Evolutionary conservation across 2,329 filamentous ascomycete species (phyloP).

Genomic region (Thermothelomyces thermophilus): DNA sequence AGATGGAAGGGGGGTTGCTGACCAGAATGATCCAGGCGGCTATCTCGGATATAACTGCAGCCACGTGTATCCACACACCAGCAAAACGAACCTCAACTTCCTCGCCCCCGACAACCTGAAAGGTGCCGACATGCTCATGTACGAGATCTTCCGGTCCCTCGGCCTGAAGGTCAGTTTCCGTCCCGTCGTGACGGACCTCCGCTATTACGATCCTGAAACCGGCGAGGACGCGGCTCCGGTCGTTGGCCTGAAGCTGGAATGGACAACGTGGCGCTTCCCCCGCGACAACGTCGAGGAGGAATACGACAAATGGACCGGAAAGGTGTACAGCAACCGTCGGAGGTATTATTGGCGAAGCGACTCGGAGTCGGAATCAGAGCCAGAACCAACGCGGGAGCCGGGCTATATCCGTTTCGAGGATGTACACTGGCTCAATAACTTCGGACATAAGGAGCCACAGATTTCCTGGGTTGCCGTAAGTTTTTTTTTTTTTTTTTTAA

Average conservation of each 20-base stretch:
- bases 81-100: constrained; percentile 13
- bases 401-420: background rate
- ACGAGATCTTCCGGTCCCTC: constrained; percentile 14
- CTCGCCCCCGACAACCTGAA: constrained; percentile 37
- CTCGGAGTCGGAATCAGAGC: background rate
- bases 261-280: background rate
- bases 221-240: background rate
- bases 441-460: constrained; percentile 1
- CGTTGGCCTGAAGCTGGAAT: background rate
- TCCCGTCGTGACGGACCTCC: constrained; percentile 1
- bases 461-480: constrained; percentile 2
- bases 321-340: background rate
- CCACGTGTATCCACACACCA: constrained; percentile 42
- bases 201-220: background rate
- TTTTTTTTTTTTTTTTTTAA: background rate
- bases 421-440: constrained; percentile 7
- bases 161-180: constrained; percentile 7
- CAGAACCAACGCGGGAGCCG: background rate
- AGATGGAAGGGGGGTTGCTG: too few species aligned
- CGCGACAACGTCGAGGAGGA: background rate
- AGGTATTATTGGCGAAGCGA: background rate
- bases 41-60: constrained; percentile 39
- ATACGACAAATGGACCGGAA: background rate
- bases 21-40: constrained; percentile 30
- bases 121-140: constrained; percentile 40